phyloP scores from a whole-genome alignment of 140 eudicot genomes.

The Erigeron philadelphicus region DNA sequence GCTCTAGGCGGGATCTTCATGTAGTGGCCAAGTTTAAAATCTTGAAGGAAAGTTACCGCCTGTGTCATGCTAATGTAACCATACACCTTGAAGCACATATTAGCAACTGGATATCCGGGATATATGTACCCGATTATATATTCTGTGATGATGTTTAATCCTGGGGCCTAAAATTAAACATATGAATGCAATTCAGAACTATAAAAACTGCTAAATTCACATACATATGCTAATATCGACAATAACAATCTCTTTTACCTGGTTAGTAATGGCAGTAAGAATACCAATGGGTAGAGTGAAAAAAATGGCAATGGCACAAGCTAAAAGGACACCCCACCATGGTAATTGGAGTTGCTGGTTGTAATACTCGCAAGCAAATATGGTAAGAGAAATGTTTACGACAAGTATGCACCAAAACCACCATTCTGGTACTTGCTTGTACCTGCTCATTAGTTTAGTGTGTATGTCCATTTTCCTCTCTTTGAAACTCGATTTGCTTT shows the following conservation, averaged over 20 bases:
- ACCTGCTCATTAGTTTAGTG: constrained; percentile 80
- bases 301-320: constrained; percentile 78
- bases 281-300: constrained; percentile 96
- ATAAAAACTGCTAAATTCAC: not conserved
- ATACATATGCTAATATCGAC: not conserved
- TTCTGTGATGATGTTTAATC: constrained; percentile 81
- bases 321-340: constrained; percentile 98
- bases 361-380: constrained; percentile 87
- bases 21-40: constrained; percentile 90
- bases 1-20: constrained; percentile 96
- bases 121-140: constrained; percentile 91
- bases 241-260: constrained; percentile 37
- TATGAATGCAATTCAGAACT: not conserved
- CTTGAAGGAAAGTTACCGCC: constrained; percentile 89
- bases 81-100: constrained; percentile 96
- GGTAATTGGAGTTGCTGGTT: constrained; percentile 93
- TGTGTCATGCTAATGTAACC: constrained; percentile 96
- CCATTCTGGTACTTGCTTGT: constrained; percentile 94
- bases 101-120: constrained; percentile 93
- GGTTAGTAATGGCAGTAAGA: constrained; percentile 95
- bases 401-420: constrained; percentile 96
- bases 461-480: constrained; percentile 88
- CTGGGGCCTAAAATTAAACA: constrained; percentile 54
- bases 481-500: constrained; percentile 75
- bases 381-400: constrained; percentile 57